Conservation (phyloP, 768 basidiomycete species). For the Pleurotus tuber-regium region DNA sequence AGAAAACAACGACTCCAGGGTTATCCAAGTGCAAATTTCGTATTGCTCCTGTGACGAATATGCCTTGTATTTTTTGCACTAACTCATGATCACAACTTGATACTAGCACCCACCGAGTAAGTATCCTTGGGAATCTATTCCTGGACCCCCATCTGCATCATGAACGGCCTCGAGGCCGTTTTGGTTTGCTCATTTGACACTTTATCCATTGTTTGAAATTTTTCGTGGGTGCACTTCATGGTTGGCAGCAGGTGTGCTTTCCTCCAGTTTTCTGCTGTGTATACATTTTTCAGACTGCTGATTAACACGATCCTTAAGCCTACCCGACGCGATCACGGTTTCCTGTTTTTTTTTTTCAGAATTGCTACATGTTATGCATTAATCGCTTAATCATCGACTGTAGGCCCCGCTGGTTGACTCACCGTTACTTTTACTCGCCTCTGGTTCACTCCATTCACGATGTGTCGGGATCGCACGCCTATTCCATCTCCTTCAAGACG, state of each 20-base stretch:
- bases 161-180: not conserved
- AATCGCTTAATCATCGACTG: not conserved
- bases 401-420: not conserved
- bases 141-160: not conserved
- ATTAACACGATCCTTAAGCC: too few relatives aligned
- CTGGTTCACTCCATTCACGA: not conserved
- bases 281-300: too few relatives aligned
- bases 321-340: too few relatives aligned
- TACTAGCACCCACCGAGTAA: not conserved
- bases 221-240: not conserved
- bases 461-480: not conserved
- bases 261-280: too few relatives aligned
- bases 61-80: constrained; percentile 9
- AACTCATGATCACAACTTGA: not conserved
- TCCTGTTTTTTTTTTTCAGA: too few relatives aligned
- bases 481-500: not conserved
- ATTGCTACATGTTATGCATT: not conserved
- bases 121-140: not conserved
- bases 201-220: not conserved
- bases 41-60: not conserved
- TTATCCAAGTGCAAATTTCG: constrained; percentile 6
- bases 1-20: constrained; percentile 8
- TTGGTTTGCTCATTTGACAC: not conserved
- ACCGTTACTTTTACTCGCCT: not conserved
- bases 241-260: too few relatives aligned